Base-by-base conservation (phyloP, 1,284 basidiomycete species). In the Ceratobasidium sp. region DNA sequence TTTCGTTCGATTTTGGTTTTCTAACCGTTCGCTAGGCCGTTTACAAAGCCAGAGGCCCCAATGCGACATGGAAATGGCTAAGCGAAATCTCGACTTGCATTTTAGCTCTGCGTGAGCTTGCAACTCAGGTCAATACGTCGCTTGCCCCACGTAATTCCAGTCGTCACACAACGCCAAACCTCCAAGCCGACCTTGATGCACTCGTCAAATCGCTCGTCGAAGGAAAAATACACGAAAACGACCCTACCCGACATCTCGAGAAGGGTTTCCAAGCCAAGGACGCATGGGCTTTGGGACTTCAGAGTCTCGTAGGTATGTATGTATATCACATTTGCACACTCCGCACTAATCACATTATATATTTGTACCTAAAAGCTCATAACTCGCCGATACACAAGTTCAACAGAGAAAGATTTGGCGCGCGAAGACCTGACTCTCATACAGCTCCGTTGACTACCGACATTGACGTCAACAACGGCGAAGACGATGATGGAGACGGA, bases 381-480 rank as follows among this genome's bases (percentile, higher is more conserved):
- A 63, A 42, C 28, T 63, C 61, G 18, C 61, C 61, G 1, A 63
- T 63, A 10, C 18, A 63, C 7, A 42, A 28, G 28, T 63, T 63
- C 28, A 63, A 63, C 39, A 63, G 28, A 33, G 28, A 63, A 10
- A 39, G 61, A 33, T 63, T 63, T 63, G 61, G 61, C 39, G 61
- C 18, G 26, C 61, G 33, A 4, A 33, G 33, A 33, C 33, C 28
- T 20, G 39, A 63, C 13, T 33, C 61, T 18, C 3, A 10, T 15
- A 3, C 61, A 10, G 39, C 28, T n/a, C 28, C 40, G 26, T 39
- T 15, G 39, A 39, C 10, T 20, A 33, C 33, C 33, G 33, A 33
- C 1, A 33, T 2, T 4, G 33, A 33, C 2, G 33, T 1, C 4
- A 33, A 33, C 4, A 4, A 33, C 26, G 26, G 4, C n/a, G 55